These are phyloP conservation scores for Neonectria ditissima DNA, from an alignment of 2,329 filamentous ascomycete species.

Conservation along the genomic window DNA sequence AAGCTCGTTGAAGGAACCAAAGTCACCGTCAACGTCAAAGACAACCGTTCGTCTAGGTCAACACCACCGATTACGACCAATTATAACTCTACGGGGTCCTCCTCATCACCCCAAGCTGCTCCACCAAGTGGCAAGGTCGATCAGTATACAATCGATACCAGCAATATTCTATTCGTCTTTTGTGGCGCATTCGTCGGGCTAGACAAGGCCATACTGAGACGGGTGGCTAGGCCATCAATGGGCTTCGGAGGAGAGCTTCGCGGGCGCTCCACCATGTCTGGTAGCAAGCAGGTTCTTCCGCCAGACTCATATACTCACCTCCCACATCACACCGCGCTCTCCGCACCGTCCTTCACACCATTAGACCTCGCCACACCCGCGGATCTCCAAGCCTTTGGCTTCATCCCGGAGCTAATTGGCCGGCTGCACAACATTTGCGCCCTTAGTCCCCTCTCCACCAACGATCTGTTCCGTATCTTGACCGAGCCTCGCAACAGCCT, in stretches of 20 bases:
- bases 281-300: conserved; percentile 70
- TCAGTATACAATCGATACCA: conserved; percentile 84
- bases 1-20: conserved; percentile 98
- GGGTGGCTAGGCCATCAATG: conserved; percentile 87
- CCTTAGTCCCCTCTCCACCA: conserved; percentile 77
- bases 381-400: conserved; percentile 86
- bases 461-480: conserved; percentile 84
- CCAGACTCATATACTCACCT: conserved; percentile 69
- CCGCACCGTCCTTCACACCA: conserved; percentile 60
- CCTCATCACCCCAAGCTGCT: conserved; percentile 58
- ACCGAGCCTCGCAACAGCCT: conserved; percentile 93
- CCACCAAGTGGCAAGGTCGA: conserved; percentile 66
- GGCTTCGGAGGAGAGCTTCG: conserved; percentile 91
- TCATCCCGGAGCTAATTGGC: conserved; percentile 97
- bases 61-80: conserved; percentile 65
- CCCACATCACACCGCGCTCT: conserved; percentile 62
- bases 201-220: conserved; percentile 86
- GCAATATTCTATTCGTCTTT: conserved; percentile 97
- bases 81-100: conserved; percentile 58
- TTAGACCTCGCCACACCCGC: conserved; percentile 80
- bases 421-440: conserved; percentile 91
- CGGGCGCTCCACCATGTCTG: conserved; percentile 60
- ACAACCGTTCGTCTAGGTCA: conserved; percentile 71
- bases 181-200: conserved; percentile 95
- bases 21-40: conserved; percentile 90